Evolutionary conservation across 2,329 filamentous ascomycete genomes (phyloP).

Genomic region (Aspergillaceae sp.): DNA sequence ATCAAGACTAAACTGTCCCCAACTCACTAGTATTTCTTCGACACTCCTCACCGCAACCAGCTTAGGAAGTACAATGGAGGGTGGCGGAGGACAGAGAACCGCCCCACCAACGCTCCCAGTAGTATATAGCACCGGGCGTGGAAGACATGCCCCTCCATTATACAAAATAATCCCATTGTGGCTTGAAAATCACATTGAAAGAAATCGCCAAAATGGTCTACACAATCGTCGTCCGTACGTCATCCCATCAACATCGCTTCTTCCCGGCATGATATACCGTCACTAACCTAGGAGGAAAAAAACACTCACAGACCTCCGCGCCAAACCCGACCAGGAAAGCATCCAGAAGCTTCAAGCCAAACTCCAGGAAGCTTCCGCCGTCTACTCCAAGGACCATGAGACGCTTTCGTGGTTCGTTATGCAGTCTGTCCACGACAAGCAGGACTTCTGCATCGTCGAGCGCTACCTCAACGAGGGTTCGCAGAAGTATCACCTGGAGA

Average conservation of each 20-base stretch:
- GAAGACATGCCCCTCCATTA: background rate
- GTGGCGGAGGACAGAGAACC: background rate
- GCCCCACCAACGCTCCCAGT: background rate
- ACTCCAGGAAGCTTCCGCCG: conserved; percentile 63
- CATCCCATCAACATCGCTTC: background rate
- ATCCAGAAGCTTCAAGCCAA: conserved; percentile 62
- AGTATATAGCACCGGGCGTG: background rate
- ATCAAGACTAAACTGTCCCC: too few relatives aligned
- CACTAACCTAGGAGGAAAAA: background rate
- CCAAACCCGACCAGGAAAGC: conserved; percentile 55
- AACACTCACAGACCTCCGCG: conserved; percentile 44
- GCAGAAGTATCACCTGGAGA: conserved; percentile 57
- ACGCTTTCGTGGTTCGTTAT: conserved; percentile 67
- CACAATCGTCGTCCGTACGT: conserved; percentile 24
- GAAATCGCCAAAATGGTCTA: conserved; percentile 17
- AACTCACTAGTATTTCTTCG: too few relatives aligned
- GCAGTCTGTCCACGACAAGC: conserved; percentile 60
- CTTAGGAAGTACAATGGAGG: background rate
- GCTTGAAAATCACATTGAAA: background rate
- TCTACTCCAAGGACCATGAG: conserved; percentile 65
- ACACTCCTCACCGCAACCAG: background rate
- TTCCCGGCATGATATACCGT: background rate
- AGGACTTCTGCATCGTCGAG: conserved; percentile 68
- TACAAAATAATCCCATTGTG: background rate
- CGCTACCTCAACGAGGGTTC: conserved; percentile 56